phyloP scores from a whole-genome alignment of 768 basidiomycete genomes.

The Saitozyma podzolica region DNA sequence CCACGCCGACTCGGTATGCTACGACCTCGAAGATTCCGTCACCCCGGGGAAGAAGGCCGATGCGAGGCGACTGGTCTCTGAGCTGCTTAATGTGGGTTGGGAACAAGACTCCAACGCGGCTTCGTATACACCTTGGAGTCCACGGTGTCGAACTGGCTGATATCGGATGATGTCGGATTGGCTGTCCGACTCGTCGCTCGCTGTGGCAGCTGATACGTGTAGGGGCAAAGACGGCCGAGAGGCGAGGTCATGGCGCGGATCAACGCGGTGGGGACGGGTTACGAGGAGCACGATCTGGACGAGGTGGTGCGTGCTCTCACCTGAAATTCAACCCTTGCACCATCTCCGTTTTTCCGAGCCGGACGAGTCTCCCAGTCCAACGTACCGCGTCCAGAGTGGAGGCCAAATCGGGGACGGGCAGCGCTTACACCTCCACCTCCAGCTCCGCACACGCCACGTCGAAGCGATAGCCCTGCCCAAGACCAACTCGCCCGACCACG shows the following conservation, averaged over 20 bases:
- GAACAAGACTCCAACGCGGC: background rate
- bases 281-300: constrained; percentile 45
- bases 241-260: constrained; percentile 48
- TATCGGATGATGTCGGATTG: too few species aligned
- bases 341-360: background rate
- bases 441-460: constrained; percentile 60
- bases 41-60: constrained; percentile 65
- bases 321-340: background rate
- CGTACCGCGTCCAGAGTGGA: background rate
- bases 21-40: constrained; percentile 87
- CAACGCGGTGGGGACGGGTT: constrained; percentile 45
- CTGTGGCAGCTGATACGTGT: background rate
- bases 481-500: constrained; percentile 67
- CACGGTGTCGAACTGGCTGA: background rate
- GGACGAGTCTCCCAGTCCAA: background rate
- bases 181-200: too few species aligned
- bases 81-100: constrained; percentile 55
- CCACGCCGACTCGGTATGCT: constrained; percentile 73
- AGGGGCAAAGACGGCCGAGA: constrained; percentile 25
- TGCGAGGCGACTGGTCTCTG: constrained; percentile 61
- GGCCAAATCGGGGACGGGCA: background rate
- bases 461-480: constrained; percentile 80
- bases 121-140: background rate
- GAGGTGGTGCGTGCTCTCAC: constrained; percentile 25
- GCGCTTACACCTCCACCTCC: constrained; percentile 2